Evolutionary conservation across 1,284 basidiomycete genomes (phyloP), one percentile per base, ranked within the genome.

Genomic region (Cryptococcus maquisensis): DNA sequence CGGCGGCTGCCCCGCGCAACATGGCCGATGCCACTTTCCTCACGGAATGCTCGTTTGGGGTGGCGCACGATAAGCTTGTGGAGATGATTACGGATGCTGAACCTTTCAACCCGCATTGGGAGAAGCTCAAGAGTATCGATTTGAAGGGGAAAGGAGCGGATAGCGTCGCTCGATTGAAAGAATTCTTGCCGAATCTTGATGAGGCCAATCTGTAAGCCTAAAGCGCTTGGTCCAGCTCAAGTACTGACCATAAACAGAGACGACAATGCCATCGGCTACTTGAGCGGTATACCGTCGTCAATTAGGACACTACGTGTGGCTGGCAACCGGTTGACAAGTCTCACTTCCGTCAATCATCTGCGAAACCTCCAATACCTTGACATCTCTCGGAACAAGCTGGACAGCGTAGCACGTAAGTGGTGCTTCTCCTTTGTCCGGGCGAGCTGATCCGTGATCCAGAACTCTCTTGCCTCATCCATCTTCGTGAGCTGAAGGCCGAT

Each of bases 71-170:
- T 73, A 84, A 85, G 44, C 83, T 98, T 3, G 86, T 98, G 2
- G 84, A 91, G 73, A 84, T 91, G 59, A 90, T 98, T 68, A 98
- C 94, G 41, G 94, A 98, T 68, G 86, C 94, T 13, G 88, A 94
- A 71, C 92, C 94, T 1, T 97, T 92, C 77, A 90, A 94, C 71
- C 91, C 93, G 16, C 83, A 91, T 71, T 98, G 95, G 95, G 92
- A 97, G 64, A 80, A 84, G 45, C 77, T 98, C 60, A 79, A 72
- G 52, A 76, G 78, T 15, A 86, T 98, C 62, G 86, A 98, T 71
- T 78, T 98, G 63, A 86, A 86, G 38, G 79, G 80, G 49, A 87
- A 87, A 72, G 83, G 84, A 46, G 77, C 95, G 46, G 94, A 98
- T 67, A 93, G 91, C 65, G 85, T 95, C 21, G 88, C 92, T 35